Evolutionary conservation across 495 filamentous ascomycete genomes (phyloP), one percentile per base, ranked within the genome.

Genomic region (Saxophila tyrrhenica): DNA sequence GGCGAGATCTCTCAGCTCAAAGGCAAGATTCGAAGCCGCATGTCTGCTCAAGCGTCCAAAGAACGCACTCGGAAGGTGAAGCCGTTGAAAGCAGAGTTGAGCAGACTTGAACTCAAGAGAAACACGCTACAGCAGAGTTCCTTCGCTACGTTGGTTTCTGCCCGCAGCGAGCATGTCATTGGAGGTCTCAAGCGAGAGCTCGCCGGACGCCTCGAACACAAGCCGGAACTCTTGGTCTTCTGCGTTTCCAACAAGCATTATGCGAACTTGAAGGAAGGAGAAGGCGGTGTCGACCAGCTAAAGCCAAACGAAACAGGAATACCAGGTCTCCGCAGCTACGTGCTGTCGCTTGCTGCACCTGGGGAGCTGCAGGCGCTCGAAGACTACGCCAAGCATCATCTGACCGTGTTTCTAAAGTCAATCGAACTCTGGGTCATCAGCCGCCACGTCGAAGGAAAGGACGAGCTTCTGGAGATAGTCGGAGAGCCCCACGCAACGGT

Each of bases 171-270:
- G 1, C 35, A 44, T 16, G 46, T 52, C 41, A 52, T 25, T 8
- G 7, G 38, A 1, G 10, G n/a, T 2, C 25, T 60, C 2, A 52
- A 55, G 21, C 1, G 19, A 11, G 39, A 19, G 13, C 20, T 24
- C 5, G 19, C 20, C 3, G 19, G 48, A 17, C 23, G 56, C 24
- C 39, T 60, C 5, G n/a, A n/a, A 39, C 57, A 11, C n/a, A 38
- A 3, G 39, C 23, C 17, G 41, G 15, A 5, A 22, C 43, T 60
- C 5, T 11, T 32, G 1, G 57, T 56, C 39, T 49, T 39, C 44
- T 52, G 47, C 23, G 51, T 60, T 19, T 60, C 57, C 15, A 56
- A 55, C 35, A 1, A 17, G 41, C 57, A 60, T 32, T 60, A 60
- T 48, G 48, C 39, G 15, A 48, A 42, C 17, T 9, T n/a, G 16